Evolutionary conservation across 305 asterid species (phyloP).

Genomic region (Fraxinus xanthoxyloides): DNA sequence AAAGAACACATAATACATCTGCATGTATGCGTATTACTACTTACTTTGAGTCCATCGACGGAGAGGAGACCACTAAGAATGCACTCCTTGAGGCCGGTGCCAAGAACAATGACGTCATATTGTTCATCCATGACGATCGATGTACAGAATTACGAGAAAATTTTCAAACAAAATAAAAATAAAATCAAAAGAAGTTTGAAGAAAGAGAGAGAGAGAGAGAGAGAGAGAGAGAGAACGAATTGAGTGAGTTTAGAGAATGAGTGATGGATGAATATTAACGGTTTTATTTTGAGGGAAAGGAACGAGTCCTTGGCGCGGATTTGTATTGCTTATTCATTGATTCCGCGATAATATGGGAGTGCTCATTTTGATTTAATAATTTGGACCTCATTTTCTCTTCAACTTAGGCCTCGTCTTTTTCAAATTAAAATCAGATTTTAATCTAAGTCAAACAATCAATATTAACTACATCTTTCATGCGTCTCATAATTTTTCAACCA

Average conservation of each 20-base stretch:
- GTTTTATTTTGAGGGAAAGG: constrained; percentile 22
- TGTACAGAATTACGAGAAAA: neutral
- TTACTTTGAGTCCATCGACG: constrained; percentile 52
- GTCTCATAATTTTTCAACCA: no score
- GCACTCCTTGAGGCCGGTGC: constrained; percentile 53
- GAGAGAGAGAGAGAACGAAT: constrained; percentile 6
- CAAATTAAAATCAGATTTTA: no score
- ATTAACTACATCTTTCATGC: no score
- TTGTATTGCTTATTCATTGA: neutral
- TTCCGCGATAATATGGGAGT: neutral
- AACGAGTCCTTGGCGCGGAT: constrained; percentile 45
- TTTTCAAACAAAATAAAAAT: neutral
- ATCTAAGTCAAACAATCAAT: no score
- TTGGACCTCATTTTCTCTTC: neutral
- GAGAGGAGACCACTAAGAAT: constrained; percentile 53
- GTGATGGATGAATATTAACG: constrained; percentile 17
- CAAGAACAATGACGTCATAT: constrained; percentile 77
- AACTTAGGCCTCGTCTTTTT: no score
- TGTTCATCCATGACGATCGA: constrained; percentile 72
- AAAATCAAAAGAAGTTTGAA: neutral
- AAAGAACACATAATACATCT: neutral
- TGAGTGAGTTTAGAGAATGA: neutral
- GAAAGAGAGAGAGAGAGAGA: constrained; percentile 7
- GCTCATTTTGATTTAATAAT: neutral
- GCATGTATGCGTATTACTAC: neutral